A percentile compares a stretch with the other conserved stretches of the same genome.
phyloP scores from a whole-genome alignment of 2,329 filamentous ascomycete genomes.

The Aspergillus fischeri region DNA sequence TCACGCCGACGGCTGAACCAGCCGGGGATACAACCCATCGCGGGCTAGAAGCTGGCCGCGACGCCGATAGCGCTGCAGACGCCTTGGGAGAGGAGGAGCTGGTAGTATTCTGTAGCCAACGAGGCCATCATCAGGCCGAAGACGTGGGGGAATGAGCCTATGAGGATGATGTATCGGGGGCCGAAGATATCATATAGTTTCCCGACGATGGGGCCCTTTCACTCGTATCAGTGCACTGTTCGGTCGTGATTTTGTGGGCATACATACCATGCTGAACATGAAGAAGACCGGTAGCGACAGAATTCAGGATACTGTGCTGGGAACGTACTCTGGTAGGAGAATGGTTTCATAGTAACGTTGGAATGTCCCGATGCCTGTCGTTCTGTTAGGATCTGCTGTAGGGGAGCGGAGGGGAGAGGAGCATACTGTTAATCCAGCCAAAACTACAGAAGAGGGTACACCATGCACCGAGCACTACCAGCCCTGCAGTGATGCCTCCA shows the following conservation, averaged over 20 bases:
- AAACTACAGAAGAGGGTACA: constrained; percentile 44
- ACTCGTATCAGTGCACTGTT: too few relatives aligned
- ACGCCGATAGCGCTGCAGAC: constrained; percentile 51
- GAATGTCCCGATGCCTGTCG: constrained; percentile 48
- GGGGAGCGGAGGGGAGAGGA: too few relatives aligned
- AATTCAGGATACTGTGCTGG: constrained; percentile 60
- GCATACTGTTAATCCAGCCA: constrained; percentile 42
- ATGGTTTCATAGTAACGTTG: constrained; percentile 56
- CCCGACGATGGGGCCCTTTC: constrained; percentile 47
- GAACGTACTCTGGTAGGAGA: constrained; percentile 46
- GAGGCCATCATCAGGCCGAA: constrained; percentile 58
- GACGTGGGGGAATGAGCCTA: constrained; percentile 52
- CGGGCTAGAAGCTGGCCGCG: constrained; percentile 48
- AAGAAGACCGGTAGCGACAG: constrained; percentile 40
- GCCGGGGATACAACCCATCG: constrained; percentile 28
- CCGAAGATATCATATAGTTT: constrained; percentile 62
- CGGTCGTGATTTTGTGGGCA: too few relatives aligned
- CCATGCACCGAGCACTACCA: constrained; percentile 48
- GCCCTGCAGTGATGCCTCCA: constrained; percentile 45
- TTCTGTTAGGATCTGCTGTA: too few relatives aligned
- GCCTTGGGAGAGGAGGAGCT: constrained; percentile 54
- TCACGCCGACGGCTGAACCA: constrained; percentile 54
- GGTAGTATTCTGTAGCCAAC: constrained; percentile 52
- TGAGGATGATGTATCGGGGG: constrained; percentile 50
- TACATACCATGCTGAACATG: too few relatives aligned